Percentiles rank a stretch among this genome's conserved stretches.
These are phyloP conservation scores for Pyrenochaeta sp. DNA, from an alignment of 2,329 filamentous ascomycete species.

Conservation along the genomic window DNA sequence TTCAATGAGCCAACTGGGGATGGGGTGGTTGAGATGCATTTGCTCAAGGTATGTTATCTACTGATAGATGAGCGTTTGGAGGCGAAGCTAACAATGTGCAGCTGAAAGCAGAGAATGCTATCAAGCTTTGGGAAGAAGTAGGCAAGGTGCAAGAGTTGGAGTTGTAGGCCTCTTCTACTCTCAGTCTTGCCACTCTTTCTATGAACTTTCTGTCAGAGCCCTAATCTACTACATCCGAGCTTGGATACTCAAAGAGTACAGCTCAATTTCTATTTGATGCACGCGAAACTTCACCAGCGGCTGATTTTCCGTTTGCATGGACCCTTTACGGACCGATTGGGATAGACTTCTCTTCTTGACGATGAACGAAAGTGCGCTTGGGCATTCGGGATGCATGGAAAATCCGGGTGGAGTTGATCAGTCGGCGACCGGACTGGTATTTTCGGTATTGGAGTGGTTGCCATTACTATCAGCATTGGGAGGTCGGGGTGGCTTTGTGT, in stretches of 20 bases:
- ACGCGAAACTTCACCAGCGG: background rate
- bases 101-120: slow-evolving; percentile 33
- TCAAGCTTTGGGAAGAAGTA: slow-evolving; percentile 36
- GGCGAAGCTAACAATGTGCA: slow-evolving; percentile 14
- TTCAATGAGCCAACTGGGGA: slow-evolving; percentile 66
- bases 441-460: slow-evolving; percentile 1
- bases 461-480: background rate
- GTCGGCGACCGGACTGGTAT: too few relatives aligned
- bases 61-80: background rate
- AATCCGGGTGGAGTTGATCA: background rate
- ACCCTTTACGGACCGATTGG: background rate
- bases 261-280: background rate
- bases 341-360: slow-evolving; percentile 6
- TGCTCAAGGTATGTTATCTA: slow-evolving; percentile 62
- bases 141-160: slow-evolving; percentile 29
- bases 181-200: slow-evolving; percentile 5
- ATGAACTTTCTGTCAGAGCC: background rate
- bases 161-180: slow-evolving; percentile 26
- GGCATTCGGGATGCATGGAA: background rate
- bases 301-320: background rate
- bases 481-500: background rate
- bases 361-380: slow-evolving; percentile 7
- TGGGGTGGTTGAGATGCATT: slow-evolving; percentile 61
- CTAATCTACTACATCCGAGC: background rate
- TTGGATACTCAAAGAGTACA: slow-evolving; percentile 1